These are phyloP conservation scores for Coemansia pectinata DNA, from an alignment of 192 early-diverging fungal genomes.

Conservation along the genomic window DNA sequence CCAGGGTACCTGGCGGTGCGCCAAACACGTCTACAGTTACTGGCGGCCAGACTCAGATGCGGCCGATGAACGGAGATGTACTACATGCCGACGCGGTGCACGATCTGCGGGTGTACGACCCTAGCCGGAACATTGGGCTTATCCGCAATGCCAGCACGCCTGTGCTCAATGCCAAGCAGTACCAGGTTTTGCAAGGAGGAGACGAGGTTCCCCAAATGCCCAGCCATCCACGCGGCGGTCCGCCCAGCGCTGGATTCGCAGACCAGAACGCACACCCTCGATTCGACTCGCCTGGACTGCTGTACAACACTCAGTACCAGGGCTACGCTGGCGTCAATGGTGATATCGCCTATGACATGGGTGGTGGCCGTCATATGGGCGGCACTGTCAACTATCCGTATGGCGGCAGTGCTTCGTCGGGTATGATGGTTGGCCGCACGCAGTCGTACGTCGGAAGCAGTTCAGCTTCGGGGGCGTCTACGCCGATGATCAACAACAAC, in stretches of 20 bases:
- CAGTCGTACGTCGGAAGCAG: slow-evolving; percentile 20
- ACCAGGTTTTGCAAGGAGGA: slow-evolving; percentile 29
- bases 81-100: slow-evolving; percentile 13
- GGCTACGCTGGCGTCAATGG: slow-evolving; percentile 11
- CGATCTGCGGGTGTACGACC: slow-evolving; percentile 30
- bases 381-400: slow-evolving; percentile 22
- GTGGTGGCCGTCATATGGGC: slow-evolving; percentile 19
- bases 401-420: slow-evolving; percentile 16
- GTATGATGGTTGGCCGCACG: slow-evolving; percentile 20
- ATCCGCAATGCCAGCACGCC: slow-evolving; percentile 53
- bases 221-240: slow-evolving; percentile 7
- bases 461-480: slow-evolving; percentile 14
- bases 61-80: slow-evolving; percentile 5
- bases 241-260: slow-evolving; percentile 8
- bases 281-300: slow-evolving; percentile 11
- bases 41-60: slow-evolving; percentile 7
- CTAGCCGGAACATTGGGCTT: slow-evolving; percentile 29
- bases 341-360: slow-evolving; percentile 17
- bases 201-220: slow-evolving; percentile 26
- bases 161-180: slow-evolving; percentile 51
- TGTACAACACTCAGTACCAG: slow-evolving; percentile 27
- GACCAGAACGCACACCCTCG: slow-evolving; percentile 4
- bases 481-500: slow-evolving; percentile 25
- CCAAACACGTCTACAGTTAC: neutral
- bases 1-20: neutral